These are phyloP conservation scores for Microbotryomycetes sp. DNA, from an alignment of 1,284 basidiomycete genomes.

Conservation along the genomic window DNA sequence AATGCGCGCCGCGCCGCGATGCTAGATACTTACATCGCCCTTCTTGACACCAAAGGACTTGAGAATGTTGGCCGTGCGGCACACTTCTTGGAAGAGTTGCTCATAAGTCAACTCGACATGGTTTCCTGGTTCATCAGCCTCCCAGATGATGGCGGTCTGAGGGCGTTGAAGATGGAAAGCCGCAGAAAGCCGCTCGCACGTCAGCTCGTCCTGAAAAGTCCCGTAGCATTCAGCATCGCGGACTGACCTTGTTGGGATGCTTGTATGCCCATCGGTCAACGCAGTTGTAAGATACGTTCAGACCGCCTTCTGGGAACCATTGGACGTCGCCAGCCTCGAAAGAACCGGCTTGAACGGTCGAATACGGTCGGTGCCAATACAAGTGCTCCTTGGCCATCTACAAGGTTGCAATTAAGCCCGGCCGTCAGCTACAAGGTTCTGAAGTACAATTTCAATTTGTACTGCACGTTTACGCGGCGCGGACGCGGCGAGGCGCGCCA, in stretches of 20 bases:
- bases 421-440: conserved; percentile 2
- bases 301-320: conserved; percentile 63
- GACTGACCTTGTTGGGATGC: conserved; percentile 71
- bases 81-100: conserved; percentile 85
- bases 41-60: conserved; percentile 85
- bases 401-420: not conserved
- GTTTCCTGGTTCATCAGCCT: conserved; percentile 87
- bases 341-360: conserved; percentile 73
- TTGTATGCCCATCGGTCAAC: conserved; percentile 93
- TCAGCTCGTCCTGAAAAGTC: not conserved
- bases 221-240: too few species aligned
- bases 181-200: conserved; percentile 30
- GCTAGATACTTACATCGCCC: conserved; percentile 57
- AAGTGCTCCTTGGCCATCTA: conserved; percentile 73
- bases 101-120: conserved; percentile 70
- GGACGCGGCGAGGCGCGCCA: not conserved
- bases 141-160: conserved; percentile 95
- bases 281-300: conserved; percentile 85
- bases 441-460: conserved; percentile 1
- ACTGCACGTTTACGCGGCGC: not conserved
- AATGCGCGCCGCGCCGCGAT: too few species aligned
- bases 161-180: too few species aligned
- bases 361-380: conserved; percentile 86
- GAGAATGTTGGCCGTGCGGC: conserved; percentile 83
- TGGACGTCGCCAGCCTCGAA: conserved; percentile 83